A percentile compares a stretch with the other conserved stretches of the same genome.
Conservation (phyloP, 1,284 basidiomycete genomes). For the Kwoniella shivajii region DNA sequence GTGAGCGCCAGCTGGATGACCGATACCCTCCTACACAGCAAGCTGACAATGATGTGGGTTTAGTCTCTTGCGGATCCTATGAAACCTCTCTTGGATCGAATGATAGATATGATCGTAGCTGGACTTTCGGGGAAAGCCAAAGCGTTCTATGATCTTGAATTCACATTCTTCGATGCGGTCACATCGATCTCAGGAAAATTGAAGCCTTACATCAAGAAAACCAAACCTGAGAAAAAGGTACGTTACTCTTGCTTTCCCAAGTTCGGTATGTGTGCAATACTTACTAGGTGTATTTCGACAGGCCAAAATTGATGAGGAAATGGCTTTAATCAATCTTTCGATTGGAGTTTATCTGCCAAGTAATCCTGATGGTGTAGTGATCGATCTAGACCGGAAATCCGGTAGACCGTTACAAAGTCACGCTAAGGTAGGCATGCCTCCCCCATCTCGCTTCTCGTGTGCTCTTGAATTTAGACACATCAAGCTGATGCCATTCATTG, state of each 20-base stretch:
- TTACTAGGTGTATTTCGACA: too few species aligned
- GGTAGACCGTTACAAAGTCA: conserved; percentile 95
- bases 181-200: conserved; percentile 97
- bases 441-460: background rate
- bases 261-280: too few species aligned
- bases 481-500: too few species aligned
- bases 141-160: conserved; percentile 92
- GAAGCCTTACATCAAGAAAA: conserved; percentile 94
- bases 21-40: background rate
- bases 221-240: conserved; percentile 96
- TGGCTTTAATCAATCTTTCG: conserved; percentile 92
- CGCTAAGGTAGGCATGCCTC: conserved; percentile 71
- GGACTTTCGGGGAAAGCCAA: conserved; percentile 89
- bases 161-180: conserved; percentile 93
- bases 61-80: conserved; percentile 67
- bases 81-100: conserved; percentile 89
- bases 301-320: conserved; percentile 99
- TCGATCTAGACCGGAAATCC: conserved; percentile 95
- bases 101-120: conserved; percentile 78
- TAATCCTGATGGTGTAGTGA: conserved; percentile 94
- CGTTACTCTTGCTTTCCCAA: conserved; percentile 12
- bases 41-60: background rate
- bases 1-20: conserved; percentile 56
- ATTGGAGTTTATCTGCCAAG: conserved; percentile 95
- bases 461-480: too few species aligned